phyloP scores from a whole-genome alignment of 495 filamentous ascomycete species.

The Staphylotrichum tortipilum region DNA sequence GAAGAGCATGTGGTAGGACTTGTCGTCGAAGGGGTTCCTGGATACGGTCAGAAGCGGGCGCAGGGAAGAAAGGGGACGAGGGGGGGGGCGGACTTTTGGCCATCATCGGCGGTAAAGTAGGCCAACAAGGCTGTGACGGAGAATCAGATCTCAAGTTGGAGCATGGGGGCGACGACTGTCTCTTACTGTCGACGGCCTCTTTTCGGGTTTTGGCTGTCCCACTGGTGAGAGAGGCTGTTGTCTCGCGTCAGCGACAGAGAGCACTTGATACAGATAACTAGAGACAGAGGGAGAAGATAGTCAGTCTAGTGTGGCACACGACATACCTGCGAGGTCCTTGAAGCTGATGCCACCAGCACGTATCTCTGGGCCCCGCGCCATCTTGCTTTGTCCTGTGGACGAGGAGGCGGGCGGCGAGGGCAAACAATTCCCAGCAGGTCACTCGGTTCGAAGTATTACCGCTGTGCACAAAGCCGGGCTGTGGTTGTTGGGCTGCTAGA shows the following conservation, averaged over 20 bases:
- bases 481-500: no score
- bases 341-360: slow-evolving; percentile 16
- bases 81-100: no score
- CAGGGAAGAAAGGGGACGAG: neutral
- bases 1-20: slow-evolving; percentile 69
- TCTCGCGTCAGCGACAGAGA: slow-evolving; percentile 3
- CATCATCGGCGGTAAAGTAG: slow-evolving; percentile 12
- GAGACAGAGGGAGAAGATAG: no score
- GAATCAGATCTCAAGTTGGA: slow-evolving; percentile 41
- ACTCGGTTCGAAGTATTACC: no score
- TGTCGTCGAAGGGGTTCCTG: slow-evolving; percentile 47
- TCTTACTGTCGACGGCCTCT: slow-evolving; percentile 30
- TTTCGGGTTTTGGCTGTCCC: slow-evolving; percentile 13
- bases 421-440: no score
- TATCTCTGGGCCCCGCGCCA: slow-evolving; percentile 9
- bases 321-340: slow-evolving; percentile 20
- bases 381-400: no score
- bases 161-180: neutral
- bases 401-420: no score
- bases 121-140: slow-evolving; percentile 41
- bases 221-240: slow-evolving; percentile 9
- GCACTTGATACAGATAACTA: neutral
- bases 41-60: slow-evolving; percentile 12
- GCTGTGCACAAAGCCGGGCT: no score
- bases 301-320: neutral